Evolutionary conservation across 805 yeast genomes (phyloP), one percentile per base, ranked within the genome.

Genomic region (Monosporozyma servazzii): DNA sequence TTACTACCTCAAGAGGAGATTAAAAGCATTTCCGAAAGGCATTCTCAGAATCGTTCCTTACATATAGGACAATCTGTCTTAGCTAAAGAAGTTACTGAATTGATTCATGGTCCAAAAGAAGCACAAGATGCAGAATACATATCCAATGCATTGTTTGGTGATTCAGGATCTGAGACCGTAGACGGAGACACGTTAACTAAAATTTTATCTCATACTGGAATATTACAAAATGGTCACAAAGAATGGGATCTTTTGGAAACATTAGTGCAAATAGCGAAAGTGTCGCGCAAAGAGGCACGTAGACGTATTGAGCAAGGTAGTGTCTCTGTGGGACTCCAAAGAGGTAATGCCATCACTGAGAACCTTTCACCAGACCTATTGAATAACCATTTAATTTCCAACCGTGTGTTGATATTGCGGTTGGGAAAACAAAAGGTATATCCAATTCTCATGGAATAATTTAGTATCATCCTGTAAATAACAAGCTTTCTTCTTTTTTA

Each of bases 21-120:
- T 46, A 77, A 76, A 2, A 20, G 17, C 65, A 21, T 61, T 86
- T 56, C 61, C 55, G 0, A 60, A 67, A 33, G 17, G 33, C 97
- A 91, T 61, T 54, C 60, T 5, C 52, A 65, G 21, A 77, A 80
- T 51, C 88, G 90, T n/a, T 80, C 83, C 1, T 56, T 69, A 29
- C 75, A 96, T 51, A 57, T 73, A 13, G 97, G 90, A 0, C 98
- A 93, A 68, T 74, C 80, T 45, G 64, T 82, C 0, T 74, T 93
- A 30, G 98, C 98, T 0, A 69, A 78, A 36, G 96, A 91, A 63
- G 86, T 90, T 46, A 85, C 91, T 6, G 95, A 88, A 60, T 73
- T 93, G 60, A 75, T 93, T 42, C 96, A 90, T 67, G 98, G 98
- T 0, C 74, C 73, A 8, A 91, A 89, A 3, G 75, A 76, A 9